Conservation (phyloP, 2,329 filamentous ascomycete genomes). For the Paracorniculantispora psalliotae region DNA sequence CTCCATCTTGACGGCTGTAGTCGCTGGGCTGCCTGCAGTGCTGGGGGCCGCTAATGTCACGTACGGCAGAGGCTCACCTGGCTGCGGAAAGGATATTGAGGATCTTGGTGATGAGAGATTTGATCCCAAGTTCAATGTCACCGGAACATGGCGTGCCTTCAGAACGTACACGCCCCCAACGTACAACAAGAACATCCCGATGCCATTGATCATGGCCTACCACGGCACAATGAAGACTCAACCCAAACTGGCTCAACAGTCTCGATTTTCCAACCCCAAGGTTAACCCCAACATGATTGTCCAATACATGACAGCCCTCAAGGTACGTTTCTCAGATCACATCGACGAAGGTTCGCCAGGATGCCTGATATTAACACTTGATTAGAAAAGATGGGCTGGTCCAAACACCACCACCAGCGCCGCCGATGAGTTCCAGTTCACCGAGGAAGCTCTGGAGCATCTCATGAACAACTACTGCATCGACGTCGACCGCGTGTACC, state of each 20-base stretch:
- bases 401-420: constrained; percentile 26
- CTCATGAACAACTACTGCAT: constrained; percentile 31
- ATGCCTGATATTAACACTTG: neutral
- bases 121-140: neutral
- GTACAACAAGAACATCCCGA: neutral
- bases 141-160: neutral
- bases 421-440: constrained; percentile 37
- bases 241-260: neutral
- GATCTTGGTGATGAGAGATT: neutral
- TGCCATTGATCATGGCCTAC: neutral
- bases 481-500: constrained; percentile 33
- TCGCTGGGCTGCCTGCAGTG: neutral
- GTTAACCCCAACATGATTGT: constrained; percentile 22
- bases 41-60: neutral
- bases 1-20: neutral
- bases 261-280: neutral
- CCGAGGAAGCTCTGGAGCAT: constrained; percentile 33
- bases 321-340: constrained; percentile 19
- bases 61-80: neutral
- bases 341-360: neutral
- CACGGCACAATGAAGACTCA: neutral
- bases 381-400: constrained; percentile 33
- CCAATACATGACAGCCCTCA: constrained; percentile 39
- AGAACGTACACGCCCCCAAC: neutral
- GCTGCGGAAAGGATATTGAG: neutral